Evolutionary conservation across 805 yeast species (phyloP).

Genomic region (Saturnispora halmiae): DNA sequence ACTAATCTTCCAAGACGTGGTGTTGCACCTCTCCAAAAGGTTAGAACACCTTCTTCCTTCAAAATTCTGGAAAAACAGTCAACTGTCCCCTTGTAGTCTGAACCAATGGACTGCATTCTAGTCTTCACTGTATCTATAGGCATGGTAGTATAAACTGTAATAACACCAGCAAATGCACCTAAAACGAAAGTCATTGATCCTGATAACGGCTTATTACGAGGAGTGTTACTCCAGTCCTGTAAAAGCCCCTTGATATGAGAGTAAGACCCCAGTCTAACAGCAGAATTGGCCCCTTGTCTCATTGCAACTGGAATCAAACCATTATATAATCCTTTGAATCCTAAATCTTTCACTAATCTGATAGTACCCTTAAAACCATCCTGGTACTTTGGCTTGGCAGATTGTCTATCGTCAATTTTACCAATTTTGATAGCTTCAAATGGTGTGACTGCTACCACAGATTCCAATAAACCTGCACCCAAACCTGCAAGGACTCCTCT

Average conservation of each 20-base stretch:
- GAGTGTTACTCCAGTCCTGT: slow-evolving; percentile 59
- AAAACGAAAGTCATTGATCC: slow-evolving; percentile 75
- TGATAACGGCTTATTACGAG: slow-evolving; percentile 65
- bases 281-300: slow-evolving; percentile 93
- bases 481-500: slow-evolving; percentile 94
- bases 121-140: slow-evolving; percentile 95
- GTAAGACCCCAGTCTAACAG: slow-evolving; percentile 89
- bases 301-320: slow-evolving; percentile 89
- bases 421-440: slow-evolving; percentile 96
- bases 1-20: slow-evolving; percentile 90
- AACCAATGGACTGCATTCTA: slow-evolving; percentile 88
- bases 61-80: slow-evolving; percentile 77
- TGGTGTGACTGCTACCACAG: slow-evolving; percentile 91
- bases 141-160: slow-evolving; percentile 90
- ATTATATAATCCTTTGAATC: slow-evolving; percentile 74
- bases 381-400: slow-evolving; percentile 69
- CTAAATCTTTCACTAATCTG: slow-evolving; percentile 63
- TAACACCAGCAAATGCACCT: slow-evolving; percentile 84
- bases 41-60: slow-evolving; percentile 77
- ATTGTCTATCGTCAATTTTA: slow-evolving; percentile 83
- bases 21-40: slow-evolving; percentile 98
- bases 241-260: slow-evolving; percentile 74
- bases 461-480: slow-evolving; percentile 91
- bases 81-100: slow-evolving; percentile 61
- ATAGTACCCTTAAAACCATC: slow-evolving; percentile 55